phyloP scores from a whole-genome alignment of 2,329 filamentous ascomycete genomes.

The Penicillium sp. region DNA sequence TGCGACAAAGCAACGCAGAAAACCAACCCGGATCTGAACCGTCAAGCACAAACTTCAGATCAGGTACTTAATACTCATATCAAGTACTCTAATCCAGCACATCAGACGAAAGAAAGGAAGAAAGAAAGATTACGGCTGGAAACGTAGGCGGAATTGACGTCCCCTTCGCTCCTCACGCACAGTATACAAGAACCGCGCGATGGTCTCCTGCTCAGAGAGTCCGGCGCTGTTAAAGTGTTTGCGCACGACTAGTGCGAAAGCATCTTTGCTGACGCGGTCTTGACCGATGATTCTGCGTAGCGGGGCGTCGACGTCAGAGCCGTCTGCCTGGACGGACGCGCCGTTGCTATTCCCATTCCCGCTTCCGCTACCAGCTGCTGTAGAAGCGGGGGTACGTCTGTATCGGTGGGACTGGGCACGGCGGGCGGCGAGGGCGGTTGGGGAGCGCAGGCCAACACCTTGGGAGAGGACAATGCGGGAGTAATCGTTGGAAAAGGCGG shows the following conservation, averaged over 20 bases:
- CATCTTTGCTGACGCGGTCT: conserved; percentile 39
- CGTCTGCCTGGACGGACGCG: background rate
- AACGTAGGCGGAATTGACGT: conserved; percentile 39
- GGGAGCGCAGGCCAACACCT: conserved; percentile 42
- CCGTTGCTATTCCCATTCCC: conserved; percentile 1
- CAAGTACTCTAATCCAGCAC: too few relatives aligned
- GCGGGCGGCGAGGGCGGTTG: conserved; percentile 41
- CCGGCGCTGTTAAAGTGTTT: conserved; percentile 46
- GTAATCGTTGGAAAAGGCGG: conserved; percentile 42
- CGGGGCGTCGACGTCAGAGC: conserved; percentile 11
- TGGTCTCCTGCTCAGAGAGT: conserved; percentile 44
- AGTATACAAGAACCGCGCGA: conserved; percentile 45
- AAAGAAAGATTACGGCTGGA: conserved; percentile 32
- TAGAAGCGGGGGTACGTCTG: conserved; percentile 3
- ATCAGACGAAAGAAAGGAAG: background rate
- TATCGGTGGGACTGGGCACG: conserved; percentile 22
- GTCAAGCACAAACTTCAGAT: too few relatives aligned
- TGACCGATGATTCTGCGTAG: conserved; percentile 32
- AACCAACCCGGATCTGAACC: background rate
- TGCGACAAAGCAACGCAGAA: conserved; percentile 6
- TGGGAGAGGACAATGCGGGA: conserved; percentile 45
- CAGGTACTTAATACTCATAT: too few relatives aligned
- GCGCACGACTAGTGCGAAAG: conserved; percentile 41
- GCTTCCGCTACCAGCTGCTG: conserved; percentile 3
- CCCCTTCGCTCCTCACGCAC: conserved; percentile 44